A percentile compares a stretch with the other conserved stretches of the same genome.
Conservation (phyloP, 1,284 basidiomycete species). For the Moesziomyces sp. region DNA sequence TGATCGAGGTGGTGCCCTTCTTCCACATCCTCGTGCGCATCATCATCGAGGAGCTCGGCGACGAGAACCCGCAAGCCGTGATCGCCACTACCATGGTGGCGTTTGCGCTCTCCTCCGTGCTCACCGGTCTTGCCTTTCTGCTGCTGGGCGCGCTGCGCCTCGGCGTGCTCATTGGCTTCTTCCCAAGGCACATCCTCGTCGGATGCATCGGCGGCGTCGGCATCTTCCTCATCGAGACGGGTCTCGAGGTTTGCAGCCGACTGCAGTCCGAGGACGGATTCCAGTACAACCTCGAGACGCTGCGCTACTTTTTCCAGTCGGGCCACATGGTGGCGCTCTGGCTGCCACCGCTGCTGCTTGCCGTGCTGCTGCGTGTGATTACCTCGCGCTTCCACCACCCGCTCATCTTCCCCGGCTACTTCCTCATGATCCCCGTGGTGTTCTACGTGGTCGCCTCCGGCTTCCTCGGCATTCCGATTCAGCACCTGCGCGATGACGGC, state of each 20-base stretch:
- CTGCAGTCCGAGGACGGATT: slow-evolving; percentile 81
- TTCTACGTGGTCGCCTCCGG: slow-evolving; percentile 82
- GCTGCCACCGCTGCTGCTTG: slow-evolving; percentile 80
- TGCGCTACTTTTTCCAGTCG: slow-evolving; percentile 70
- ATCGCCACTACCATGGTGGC: slow-evolving; percentile 91
- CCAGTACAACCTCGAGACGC: slow-evolving; percentile 75
- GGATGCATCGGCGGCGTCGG: slow-evolving; percentile 96
- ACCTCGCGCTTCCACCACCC: slow-evolving; percentile 86
- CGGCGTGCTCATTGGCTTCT: slow-evolving; percentile 90
- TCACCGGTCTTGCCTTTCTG: slow-evolving; percentile 76
- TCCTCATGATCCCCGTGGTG: slow-evolving; percentile 81
- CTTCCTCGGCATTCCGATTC: slow-evolving; percentile 76
- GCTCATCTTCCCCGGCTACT: slow-evolving; percentile 88
- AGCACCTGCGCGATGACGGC: slow-evolving; percentile 75
- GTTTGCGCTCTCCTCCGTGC: slow-evolving; percentile 86
- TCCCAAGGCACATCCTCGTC: slow-evolving; percentile 85
- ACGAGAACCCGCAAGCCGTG: slow-evolving; percentile 77
- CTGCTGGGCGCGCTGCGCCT: slow-evolving; percentile 78
- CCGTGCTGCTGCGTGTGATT: slow-evolving; percentile 81
- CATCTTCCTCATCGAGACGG: slow-evolving; percentile 76
- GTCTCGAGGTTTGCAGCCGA: slow-evolving; percentile 81
- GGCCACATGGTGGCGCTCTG: slow-evolving; percentile 77
- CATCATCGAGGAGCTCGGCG: slow-evolving; percentile 80
- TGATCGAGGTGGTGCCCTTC: slow-evolving; percentile 94
- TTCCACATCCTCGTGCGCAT: slow-evolving; percentile 88